Evolutionary conservation across 1,139 yeast species (phyloP).

Genomic region (Petasospora rhodanensis): DNA sequence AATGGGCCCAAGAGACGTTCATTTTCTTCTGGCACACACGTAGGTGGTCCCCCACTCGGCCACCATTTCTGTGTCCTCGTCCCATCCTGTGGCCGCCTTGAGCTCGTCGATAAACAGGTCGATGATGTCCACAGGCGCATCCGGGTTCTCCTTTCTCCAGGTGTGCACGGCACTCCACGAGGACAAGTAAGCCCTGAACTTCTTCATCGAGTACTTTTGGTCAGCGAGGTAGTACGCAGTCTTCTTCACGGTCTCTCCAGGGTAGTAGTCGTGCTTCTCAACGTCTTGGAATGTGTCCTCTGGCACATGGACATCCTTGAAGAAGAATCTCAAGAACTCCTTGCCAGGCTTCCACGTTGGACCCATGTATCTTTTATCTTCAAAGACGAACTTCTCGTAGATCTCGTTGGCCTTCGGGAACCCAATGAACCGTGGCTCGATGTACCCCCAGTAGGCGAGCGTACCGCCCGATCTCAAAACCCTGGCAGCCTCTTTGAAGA

Average conservation of each 20-base stretch:
- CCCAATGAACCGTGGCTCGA: conserved; percentile 54
- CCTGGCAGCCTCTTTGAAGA: conserved; percentile 46
- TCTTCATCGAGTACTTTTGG: conserved; percentile 40
- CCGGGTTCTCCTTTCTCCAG: conserved; percentile 44
- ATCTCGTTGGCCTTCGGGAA: conserved; percentile 34
- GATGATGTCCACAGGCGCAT: conserved; percentile 34
- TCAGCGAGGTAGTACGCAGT: conserved; percentile 31
- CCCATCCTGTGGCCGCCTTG: conserved; percentile 38
- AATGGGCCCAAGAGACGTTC: too few relatives aligned
- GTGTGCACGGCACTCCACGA: conserved; percentile 72
- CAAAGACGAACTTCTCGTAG: conserved; percentile 32
- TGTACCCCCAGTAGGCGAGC: conserved; percentile 75
- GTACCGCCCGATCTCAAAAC: conserved; percentile 58
- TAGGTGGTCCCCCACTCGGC: conserved; percentile 59
- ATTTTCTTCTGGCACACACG: conserved; percentile 15
- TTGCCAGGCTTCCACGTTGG: conserved; percentile 76
- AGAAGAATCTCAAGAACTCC: conserved; percentile 40
- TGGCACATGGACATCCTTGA: conserved; percentile 43
- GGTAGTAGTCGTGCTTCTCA: conserved; percentile 35
- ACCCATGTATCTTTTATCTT: conserved; percentile 50
- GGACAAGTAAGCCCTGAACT: conserved; percentile 45
- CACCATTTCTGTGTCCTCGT: conserved; percentile 39
- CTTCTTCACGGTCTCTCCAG: conserved; percentile 28
- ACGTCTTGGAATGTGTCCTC: conserved; percentile 37
- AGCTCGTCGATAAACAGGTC: conserved; percentile 42